Percentiles rank a stretch among this genome's conserved stretches.
These are phyloP conservation scores for Fusarium setosum DNA, from an alignment of 2,329 filamentous ascomycete species.

Conservation along the genomic window DNA sequence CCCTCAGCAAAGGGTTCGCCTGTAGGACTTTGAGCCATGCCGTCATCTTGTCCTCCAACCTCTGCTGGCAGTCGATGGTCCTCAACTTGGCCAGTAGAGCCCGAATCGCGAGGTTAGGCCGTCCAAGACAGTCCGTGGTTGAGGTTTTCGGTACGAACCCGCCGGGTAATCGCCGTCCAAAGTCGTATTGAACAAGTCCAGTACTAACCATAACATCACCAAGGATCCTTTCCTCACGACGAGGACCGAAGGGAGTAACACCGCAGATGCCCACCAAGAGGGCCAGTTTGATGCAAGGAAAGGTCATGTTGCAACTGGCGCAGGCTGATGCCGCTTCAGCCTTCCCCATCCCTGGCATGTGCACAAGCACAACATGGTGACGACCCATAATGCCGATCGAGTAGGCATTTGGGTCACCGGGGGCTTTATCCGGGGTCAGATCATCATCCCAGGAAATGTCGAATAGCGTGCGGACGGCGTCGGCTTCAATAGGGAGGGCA, in stretches of 20 bases:
- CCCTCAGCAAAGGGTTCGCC: background rate
- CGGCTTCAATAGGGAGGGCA: slow-evolving; percentile 30
- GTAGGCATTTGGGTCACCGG: slow-evolving; percentile 45
- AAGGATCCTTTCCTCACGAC: slow-evolving; percentile 31
- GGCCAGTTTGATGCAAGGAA: slow-evolving; percentile 45
- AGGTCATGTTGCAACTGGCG: slow-evolving; percentile 46
- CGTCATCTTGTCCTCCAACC: background rate
- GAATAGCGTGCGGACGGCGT: slow-evolving; percentile 31
- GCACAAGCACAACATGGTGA: slow-evolving; percentile 44
- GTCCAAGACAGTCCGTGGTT: slow-evolving; percentile 28
- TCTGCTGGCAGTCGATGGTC: slow-evolving; percentile 8
- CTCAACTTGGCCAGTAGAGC: slow-evolving; percentile 37
- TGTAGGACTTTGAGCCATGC: background rate
- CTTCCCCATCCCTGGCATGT: slow-evolving; percentile 44
- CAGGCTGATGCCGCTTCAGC: slow-evolving; percentile 40
- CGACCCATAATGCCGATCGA: slow-evolving; percentile 41
- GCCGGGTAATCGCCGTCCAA: slow-evolving; percentile 38
- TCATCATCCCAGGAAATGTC: slow-evolving; percentile 29
- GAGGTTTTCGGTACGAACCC: slow-evolving; percentile 38
- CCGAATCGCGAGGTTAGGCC: slow-evolving; percentile 37
- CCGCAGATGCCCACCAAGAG: slow-evolving; percentile 53
- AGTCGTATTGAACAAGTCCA: slow-evolving; percentile 45
- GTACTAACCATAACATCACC: slow-evolving; percentile 45
- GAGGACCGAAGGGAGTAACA: slow-evolving; percentile 22
- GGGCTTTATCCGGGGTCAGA: slow-evolving; percentile 34